Percentiles rank a stretch among this genome's conserved stretches.
These are phyloP conservation scores for Aspergillus quadricinctus DNA, from an alignment of 2,329 filamentous ascomycete genomes.

Conservation along the genomic window DNA sequence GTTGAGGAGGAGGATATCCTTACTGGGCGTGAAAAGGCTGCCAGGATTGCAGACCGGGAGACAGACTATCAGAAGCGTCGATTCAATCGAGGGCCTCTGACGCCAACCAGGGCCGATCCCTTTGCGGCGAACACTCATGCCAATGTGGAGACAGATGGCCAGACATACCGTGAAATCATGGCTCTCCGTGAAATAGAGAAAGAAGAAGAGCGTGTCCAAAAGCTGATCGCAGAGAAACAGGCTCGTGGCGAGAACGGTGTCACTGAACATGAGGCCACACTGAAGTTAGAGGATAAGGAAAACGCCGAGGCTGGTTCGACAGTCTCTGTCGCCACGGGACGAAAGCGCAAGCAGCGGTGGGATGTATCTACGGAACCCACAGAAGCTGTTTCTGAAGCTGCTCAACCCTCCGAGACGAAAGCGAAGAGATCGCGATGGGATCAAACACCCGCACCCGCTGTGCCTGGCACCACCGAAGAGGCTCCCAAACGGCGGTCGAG, in stretches of 20 bases:
- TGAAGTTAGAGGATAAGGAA: slow-evolving; percentile 70
- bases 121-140: slow-evolving; percentile 73
- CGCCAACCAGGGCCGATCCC: slow-evolving; percentile 78
- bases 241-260: slow-evolving; percentile 56
- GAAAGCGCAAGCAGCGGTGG: slow-evolving; percentile 94
- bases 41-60: slow-evolving; percentile 86
- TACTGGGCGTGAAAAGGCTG: slow-evolving; percentile 79
- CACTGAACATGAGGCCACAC: slow-evolving; percentile 65
- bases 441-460: slow-evolving; percentile 62
- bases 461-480: slow-evolving; percentile 46
- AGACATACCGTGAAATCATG: slow-evolving; percentile 89
- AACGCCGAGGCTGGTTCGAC: slow-evolving; percentile 66
- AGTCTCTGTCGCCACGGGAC: slow-evolving; percentile 57
- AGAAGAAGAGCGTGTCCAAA: slow-evolving; percentile 83
- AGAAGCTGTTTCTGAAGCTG: slow-evolving; percentile 47
- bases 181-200: slow-evolving; percentile 82
- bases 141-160: slow-evolving; percentile 64
- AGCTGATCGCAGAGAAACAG: slow-evolving; percentile 72
- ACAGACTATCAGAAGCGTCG: slow-evolving; percentile 96
- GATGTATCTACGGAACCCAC: slow-evolving; percentile 64
- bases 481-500: slow-evolving; percentile 71
- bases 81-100: slow-evolving; percentile 75
- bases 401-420: slow-evolving; percentile 55
- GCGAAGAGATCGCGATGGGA: slow-evolving; percentile 84
- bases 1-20: slow-evolving; percentile 91